phyloP scores from a whole-genome alignment of 164 flowering plant species.

The Nymphaea thermarum region DNA sequence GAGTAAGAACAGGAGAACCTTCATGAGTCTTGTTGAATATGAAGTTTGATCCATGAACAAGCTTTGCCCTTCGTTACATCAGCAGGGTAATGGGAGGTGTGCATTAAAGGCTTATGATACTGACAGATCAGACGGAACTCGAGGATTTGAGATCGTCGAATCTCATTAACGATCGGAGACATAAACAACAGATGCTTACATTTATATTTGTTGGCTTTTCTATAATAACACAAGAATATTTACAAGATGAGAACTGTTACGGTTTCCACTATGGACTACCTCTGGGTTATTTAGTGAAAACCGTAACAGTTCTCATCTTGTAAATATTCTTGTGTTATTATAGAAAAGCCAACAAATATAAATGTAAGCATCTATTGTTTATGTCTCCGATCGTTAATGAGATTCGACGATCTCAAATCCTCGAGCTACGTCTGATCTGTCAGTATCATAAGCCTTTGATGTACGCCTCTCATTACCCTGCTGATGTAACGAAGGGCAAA shows the following conservation, averaged over 20 bases:
- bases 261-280: background rate
- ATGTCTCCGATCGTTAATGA: background rate
- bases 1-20: background rate
- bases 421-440: background rate
- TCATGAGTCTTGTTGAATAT: background rate
- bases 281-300: background rate
- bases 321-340: background rate
- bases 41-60: background rate
- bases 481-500: background rate
- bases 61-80: background rate
- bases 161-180: background rate
- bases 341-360: background rate
- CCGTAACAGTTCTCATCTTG: background rate
- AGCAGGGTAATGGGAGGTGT: background rate
- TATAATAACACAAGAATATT: background rate
- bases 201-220: background rate
- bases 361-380: background rate
- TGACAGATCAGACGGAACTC: background rate
- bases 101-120: background rate
- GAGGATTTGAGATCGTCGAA: background rate
- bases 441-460: background rate
- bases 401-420: background rate
- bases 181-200: background rate
- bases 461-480: background rate
- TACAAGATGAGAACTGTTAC: background rate